Base-by-base conservation (phyloP, 331 rosid genomes). In the Rhamnella rubrinervis region DNA sequence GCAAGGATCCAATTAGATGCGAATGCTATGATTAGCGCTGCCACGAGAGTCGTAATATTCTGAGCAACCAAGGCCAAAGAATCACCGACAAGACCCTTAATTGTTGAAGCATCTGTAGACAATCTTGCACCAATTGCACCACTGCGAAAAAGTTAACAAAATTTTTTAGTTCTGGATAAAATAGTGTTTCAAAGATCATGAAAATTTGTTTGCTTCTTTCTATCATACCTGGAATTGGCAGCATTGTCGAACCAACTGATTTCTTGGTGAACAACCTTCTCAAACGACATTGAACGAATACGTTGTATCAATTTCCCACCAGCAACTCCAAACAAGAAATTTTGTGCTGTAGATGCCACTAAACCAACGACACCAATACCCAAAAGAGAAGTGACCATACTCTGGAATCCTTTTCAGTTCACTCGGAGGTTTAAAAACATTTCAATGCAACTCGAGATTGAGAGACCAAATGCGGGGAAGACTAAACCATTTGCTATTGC, bases 111-210 rank as follows among this genome's bases (percentile, higher is more conserved):
- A 80, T 91, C 97, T 7, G 93, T 70, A 10, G 96, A 91, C 26
- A 91, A 75, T 78, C 96, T 88, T 58, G 96, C 93, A 40, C 93
- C 96, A 65, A 88, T 39, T 0, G 92, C 84, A 3, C 97, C 96
- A 12, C 97, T 88, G 5, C 35, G 4, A 31, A 31, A 4, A 31
- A 31, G 35, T 31, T 5, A 0, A 31, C 6, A 31, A 31, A 31
- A 3, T 31, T 31, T 31, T 31, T 31, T 31, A 31, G 35, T 31
- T 31, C 4, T 31, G 35, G 35, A 31, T 4, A 4, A 3, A 31
- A 31, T 31, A 31, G 5, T 31, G 4, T 31, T 31, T 31, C 3
- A 3, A 31, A 3, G 35, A 31, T 31, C 35, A 0, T 31, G 5
- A 31, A 31, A 31, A 4, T 31, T 31, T 31, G 35, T 31, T 4